Conservation (phyloP, 2,329 filamentous ascomycete species). For the Emmonsiellopsis sp. region DNA sequence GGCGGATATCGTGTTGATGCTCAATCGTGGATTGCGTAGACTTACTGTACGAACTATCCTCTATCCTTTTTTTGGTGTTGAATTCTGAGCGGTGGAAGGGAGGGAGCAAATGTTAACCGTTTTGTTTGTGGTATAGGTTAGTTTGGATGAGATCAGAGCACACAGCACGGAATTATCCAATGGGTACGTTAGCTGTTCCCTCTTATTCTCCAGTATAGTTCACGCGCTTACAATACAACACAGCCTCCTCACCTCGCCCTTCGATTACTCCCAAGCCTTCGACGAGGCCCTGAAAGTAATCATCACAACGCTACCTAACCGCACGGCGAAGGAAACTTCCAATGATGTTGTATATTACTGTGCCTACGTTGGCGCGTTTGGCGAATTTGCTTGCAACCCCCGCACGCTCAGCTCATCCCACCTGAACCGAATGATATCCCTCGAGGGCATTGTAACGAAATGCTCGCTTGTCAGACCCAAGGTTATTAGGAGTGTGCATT, state of each 20-base stretch:
- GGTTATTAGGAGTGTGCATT: constrained; percentile 96
- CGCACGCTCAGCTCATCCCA: constrained; percentile 81
- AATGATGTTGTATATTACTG: constrained; percentile 88
- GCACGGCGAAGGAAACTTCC: constrained; percentile 63
- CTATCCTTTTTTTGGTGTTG: not conserved
- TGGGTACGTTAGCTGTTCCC: constrained; percentile 31
- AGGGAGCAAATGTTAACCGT: not conserved
- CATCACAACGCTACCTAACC: constrained; percentile 66
- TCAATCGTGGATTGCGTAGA: constrained; percentile 51
- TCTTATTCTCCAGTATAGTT: not conserved
- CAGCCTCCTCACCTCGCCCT: constrained; percentile 68
- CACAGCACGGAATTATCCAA: constrained; percentile 77
- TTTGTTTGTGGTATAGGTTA: constrained; percentile 42
- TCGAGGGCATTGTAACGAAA: constrained; percentile 95
- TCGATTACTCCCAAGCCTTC: constrained; percentile 82
- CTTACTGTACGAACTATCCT: constrained; percentile 38
- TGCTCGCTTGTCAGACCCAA: constrained; percentile 93
- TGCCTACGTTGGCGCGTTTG: constrained; percentile 93
- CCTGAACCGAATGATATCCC: constrained; percentile 91
- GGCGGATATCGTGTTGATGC: constrained; percentile 73
- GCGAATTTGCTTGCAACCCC: constrained; percentile 88
- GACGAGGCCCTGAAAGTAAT: constrained; percentile 84
- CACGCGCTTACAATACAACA: constrained; percentile 9
- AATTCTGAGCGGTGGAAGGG: not conserved
- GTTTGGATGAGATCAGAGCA: constrained; percentile 81